Conservation (phyloP, 2,329 filamentous ascomycete species). For the Verticillium dahliae region DNA sequence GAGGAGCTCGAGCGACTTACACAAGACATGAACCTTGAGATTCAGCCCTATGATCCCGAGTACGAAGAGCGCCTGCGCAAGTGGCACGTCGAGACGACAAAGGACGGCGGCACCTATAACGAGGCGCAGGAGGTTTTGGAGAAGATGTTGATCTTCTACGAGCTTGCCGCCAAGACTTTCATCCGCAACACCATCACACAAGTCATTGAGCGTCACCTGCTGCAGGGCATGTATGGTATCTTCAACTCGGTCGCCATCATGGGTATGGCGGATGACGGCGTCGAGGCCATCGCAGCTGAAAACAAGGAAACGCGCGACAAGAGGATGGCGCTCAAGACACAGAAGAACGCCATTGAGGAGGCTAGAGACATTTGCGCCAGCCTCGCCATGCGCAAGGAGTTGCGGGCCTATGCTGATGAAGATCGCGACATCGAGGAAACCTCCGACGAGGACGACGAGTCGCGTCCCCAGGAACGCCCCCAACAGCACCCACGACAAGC, state of each 20-base stretch:
- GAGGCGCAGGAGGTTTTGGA: conserved; percentile 47
- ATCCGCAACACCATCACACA: conserved; percentile 47
- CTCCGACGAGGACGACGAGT: conserved; percentile 16
- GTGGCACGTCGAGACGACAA: conserved; percentile 35
- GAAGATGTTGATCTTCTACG: conserved; percentile 51
- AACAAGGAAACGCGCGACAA: conserved; percentile 46
- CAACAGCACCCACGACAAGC: background rate
- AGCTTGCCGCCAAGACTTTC: conserved; percentile 44
- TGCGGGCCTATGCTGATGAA: conserved; percentile 27
- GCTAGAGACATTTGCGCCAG: conserved; percentile 41
- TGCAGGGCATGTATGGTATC: conserved; percentile 43
- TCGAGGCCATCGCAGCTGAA: conserved; percentile 45
- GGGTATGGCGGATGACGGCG: conserved; percentile 33
- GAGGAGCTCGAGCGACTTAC: conserved; percentile 37
- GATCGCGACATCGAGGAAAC: conserved; percentile 15
- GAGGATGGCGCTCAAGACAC: conserved; percentile 37
- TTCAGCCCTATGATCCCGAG: conserved; percentile 47
- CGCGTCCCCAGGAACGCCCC: background rate
- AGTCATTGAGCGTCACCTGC: conserved; percentile 42
- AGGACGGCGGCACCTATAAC: conserved; percentile 38
- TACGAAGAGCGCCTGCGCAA: conserved; percentile 42
- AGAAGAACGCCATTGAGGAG: conserved; percentile 44
- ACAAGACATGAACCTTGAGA: conserved; percentile 45
- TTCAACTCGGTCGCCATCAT: conserved; percentile 47
- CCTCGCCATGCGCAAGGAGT: conserved; percentile 45